Evolutionary conservation across 805 yeast species (phyloP).

Genomic region (Spathaspora hagerdaliae): DNA sequence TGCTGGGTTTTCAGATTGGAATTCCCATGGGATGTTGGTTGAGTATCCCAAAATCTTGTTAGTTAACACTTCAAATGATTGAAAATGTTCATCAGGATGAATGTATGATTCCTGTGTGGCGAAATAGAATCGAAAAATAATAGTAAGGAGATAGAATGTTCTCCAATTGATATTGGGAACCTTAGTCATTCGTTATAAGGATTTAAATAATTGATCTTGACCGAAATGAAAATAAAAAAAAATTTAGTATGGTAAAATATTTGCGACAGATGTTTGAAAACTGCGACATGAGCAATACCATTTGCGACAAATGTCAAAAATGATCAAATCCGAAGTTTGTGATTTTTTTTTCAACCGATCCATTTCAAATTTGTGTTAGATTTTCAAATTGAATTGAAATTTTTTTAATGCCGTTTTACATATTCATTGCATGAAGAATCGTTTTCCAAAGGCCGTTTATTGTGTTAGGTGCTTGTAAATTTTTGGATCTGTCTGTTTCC

Average conservation of each 20-base stretch:
- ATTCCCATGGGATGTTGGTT: slow-evolving; percentile 80
- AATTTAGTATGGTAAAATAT: too few relatives aligned
- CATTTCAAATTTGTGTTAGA: too few relatives aligned
- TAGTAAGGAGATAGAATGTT: slow-evolving; percentile 37
- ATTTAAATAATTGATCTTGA: too few relatives aligned
- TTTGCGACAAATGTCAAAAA: background rate
- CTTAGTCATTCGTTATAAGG: background rate
- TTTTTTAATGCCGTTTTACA: too few relatives aligned
- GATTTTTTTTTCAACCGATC: too few relatives aligned
- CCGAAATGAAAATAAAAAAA: too few relatives aligned
- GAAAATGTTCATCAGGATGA: slow-evolving; percentile 98
- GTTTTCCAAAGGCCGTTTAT: too few relatives aligned
- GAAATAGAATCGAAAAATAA: slow-evolving; percentile 49
- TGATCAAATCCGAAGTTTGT: too few relatives aligned
- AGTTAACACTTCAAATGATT: slow-evolving; percentile 73
- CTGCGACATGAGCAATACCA: background rate
- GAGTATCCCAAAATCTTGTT: slow-evolving; percentile 41
- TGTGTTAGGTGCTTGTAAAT: too few relatives aligned
- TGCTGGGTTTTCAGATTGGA: slow-evolving; percentile 50
- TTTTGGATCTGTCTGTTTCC: too few relatives aligned
- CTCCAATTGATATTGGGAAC: slow-evolving; percentile 40
- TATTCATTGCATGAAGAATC: too few relatives aligned
- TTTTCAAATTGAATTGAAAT: too few relatives aligned
- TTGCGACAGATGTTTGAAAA: background rate
- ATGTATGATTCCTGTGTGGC: slow-evolving; percentile 76